A percentile compares a stretch with the other conserved stretches of the same genome.
phyloP scores from a whole-genome alignment of 1,284 basidiomycete genomes.

The Microbotryum scabiosae region DNA sequence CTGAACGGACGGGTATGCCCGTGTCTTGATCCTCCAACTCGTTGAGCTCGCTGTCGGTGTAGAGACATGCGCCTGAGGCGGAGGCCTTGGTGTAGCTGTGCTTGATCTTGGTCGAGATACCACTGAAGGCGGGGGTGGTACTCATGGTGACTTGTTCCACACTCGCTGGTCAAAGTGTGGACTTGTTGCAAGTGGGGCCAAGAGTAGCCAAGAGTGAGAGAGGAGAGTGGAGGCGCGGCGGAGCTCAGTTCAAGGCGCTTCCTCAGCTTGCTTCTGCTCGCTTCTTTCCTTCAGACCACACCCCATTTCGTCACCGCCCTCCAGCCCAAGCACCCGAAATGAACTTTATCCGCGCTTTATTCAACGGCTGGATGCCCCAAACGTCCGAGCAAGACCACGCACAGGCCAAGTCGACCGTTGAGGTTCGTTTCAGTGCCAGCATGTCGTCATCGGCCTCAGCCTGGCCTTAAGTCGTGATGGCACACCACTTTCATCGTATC shows the following conservation, averaged over 20 bases:
- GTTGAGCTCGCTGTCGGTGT: conserved; percentile 20
- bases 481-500: neutral
- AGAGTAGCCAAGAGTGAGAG: too few relatives aligned
- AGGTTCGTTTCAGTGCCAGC: conserved; percentile 1
- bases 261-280: too few relatives aligned
- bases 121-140: neutral
- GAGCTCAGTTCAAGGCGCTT: too few relatives aligned
- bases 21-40: conserved; percentile 25
- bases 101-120: conserved; percentile 18
- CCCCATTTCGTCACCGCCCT: too few relatives aligned
- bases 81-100: conserved; percentile 13
- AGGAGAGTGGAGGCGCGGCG: too few relatives aligned
- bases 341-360: conserved; percentile 10
- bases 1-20: conserved; percentile 19
- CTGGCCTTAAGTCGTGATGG: neutral
- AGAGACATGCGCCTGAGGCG: conserved; percentile 4
- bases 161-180: too few relatives aligned
- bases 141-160: neutral
- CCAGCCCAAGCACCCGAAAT: neutral
- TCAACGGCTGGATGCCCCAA: conserved; percentile 4
- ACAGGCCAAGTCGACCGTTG: conserved; percentile 18
- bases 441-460: neutral
- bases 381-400: neutral
- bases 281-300: too few relatives aligned
- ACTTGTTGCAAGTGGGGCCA: too few relatives aligned